Evolutionary conservation across 2,329 filamentous ascomycete genomes (phyloP), one percentile per base, ranked within the genome.

Genomic region (Thielaviopsis musarum): DNA sequence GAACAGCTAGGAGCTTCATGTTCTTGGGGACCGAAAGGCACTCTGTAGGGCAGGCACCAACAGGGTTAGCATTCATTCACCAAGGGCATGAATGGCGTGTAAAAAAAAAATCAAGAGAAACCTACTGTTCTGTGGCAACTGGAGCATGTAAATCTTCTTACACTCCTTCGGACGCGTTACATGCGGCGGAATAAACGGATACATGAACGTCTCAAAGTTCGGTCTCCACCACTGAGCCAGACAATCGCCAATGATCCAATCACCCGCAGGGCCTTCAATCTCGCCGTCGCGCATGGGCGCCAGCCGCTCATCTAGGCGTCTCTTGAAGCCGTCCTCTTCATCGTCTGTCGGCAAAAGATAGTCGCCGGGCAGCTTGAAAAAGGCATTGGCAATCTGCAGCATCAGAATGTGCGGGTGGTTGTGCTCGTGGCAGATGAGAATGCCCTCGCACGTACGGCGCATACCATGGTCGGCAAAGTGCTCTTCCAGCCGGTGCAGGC

Each of bases 201-300:
- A 98, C 90, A 98, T 96, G 77, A 97, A 97, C 1, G 93, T 97
- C 77, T 98, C 93, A 70, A 97, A 96, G 76, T 97, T 98, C 58
- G 93, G 93, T 61, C 93, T 80, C 90, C 91, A 98, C 93, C 93
- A 98, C 74, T 96, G 91, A 58, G 93, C 91, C 60, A 98, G 78
- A 55, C 91, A 95, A 70, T 97, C 93, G 66, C 88, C 89, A 65
- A 98, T 83, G 70, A 94, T 81, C 93, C 93, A 98, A 69, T 95
- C 89, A 19, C 69, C 71, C 64, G 88, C 87, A 0, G 72, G 70
- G 70, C 91, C 91, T 66, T 93, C 88, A 56, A 87, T 88, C 71
- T 94, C 87, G 62, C 89, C 87, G 26, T 88, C 83, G 58, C 89
- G 89, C n/a, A 93, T 88, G 1, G 93, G 93, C 1, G 93, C 93